These are phyloP conservation scores for Fusarium euwallaceae DNA, from an alignment of 2,329 filamentous ascomycete species.

Conservation along the genomic window DNA sequence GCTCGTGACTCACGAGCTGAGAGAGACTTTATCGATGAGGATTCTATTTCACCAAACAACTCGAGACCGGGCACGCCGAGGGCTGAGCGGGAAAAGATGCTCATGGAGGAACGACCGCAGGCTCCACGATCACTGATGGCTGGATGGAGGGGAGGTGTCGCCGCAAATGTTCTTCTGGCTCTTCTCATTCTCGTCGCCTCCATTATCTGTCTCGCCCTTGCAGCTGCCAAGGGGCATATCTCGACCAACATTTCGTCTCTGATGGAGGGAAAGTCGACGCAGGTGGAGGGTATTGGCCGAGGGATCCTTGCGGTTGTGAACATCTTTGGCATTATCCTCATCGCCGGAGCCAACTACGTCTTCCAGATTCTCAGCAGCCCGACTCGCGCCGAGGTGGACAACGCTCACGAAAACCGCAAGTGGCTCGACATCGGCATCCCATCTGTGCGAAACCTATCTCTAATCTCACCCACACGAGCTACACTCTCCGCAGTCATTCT, in stretches of 20 bases:
- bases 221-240: constrained; percentile 51
- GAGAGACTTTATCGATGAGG: constrained; percentile 24
- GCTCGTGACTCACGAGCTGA: constrained; percentile 29
- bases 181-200: constrained; percentile 55
- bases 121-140: constrained; percentile 46
- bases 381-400: constrained; percentile 62
- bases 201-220: constrained; percentile 56
- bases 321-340: constrained; percentile 56
- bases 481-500: constrained; percentile 57
- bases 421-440: constrained; percentile 69
- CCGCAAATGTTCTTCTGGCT: constrained; percentile 58
- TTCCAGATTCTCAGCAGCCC: constrained; percentile 69
- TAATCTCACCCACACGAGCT: constrained; percentile 58
- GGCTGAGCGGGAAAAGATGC: constrained; percentile 46
- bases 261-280: constrained; percentile 54
- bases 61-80: constrained; percentile 40
- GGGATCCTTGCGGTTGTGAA: constrained; percentile 62
- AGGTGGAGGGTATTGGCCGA: constrained; percentile 53
- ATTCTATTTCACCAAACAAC: constrained; percentile 21
- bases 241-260: constrained; percentile 54
- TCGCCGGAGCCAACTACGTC: constrained; percentile 65
- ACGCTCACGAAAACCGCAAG: constrained; percentile 58
- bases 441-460: constrained; percentile 62
- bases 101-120: constrained; percentile 39
- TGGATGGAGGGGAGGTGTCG: constrained; percentile 64